Percentiles rank a stretch among this genome's conserved stretches.
Evolutionary conservation across 1,139 yeast genomes (phyloP).

Genomic region (Arxiozyma telluris): DNA sequence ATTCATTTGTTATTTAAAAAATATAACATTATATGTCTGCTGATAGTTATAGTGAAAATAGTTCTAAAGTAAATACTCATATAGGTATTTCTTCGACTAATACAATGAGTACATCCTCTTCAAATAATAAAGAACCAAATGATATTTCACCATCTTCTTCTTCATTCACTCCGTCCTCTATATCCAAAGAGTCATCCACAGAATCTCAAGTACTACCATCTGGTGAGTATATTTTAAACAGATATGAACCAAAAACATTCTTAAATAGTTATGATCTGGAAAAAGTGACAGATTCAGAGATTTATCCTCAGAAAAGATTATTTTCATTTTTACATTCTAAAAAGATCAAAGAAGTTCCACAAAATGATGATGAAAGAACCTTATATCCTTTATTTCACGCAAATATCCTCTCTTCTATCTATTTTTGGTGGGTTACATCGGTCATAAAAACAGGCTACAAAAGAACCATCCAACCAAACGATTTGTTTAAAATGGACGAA

Average conservation of each 20-base stretch:
- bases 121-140: neutral
- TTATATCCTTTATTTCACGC: constrained; percentile 36
- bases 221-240: constrained; percentile 20
- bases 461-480: constrained; percentile 56
- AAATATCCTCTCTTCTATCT: constrained; percentile 32
- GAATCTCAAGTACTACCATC: constrained; percentile 7
- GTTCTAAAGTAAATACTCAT: neutral
- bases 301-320: constrained; percentile 33
- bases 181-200: constrained; percentile 3
- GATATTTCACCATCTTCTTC: constrained; percentile 1
- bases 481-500: constrained; percentile 46
- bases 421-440: constrained; percentile 56
- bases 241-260: constrained; percentile 26
- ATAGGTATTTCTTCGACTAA: neutral
- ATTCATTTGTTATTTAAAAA: no score
- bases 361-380: constrained; percentile 39
- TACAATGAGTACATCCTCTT: neutral
- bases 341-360: constrained; percentile 47
- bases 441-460: constrained; percentile 54
- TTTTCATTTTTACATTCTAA: constrained; percentile 35
- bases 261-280: constrained; percentile 27
- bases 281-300: constrained; percentile 26
- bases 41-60: neutral
- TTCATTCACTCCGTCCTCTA: constrained; percentile 2
- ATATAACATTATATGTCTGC: neutral